Percentiles rank a stretch among this genome's conserved stretches.
These are phyloP conservation scores for Tetrapisispora fleetii DNA, from an alignment of 805 yeast genomes.

Conservation along the genomic window DNA sequence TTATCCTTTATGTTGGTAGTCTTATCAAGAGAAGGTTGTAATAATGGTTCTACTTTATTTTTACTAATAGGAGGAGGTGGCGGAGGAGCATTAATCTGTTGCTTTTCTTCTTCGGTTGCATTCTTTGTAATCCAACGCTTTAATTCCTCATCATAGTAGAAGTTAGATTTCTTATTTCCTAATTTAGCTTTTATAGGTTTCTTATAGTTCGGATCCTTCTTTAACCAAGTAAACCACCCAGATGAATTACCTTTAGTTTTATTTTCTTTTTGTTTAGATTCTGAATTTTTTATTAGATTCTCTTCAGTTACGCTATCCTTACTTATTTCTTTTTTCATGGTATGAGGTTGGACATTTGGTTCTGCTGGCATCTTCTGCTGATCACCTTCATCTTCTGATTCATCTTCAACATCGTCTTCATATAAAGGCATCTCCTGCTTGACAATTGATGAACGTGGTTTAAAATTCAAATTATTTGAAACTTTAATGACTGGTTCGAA, in stretches of 20 bases:
- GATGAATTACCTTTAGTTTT: constrained; percentile 5
- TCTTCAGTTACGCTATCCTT: constrained; percentile 3
- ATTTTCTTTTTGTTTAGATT: background rate
- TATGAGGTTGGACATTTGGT: constrained; percentile 13
- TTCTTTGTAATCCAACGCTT: constrained; percentile 79
- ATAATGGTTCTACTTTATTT: constrained; percentile 16
- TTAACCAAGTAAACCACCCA: constrained; percentile 57
- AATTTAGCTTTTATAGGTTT: constrained; percentile 76
- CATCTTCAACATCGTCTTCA: constrained; percentile 19
- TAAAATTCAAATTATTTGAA: constrained; percentile 1
- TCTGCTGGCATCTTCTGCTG: constrained; percentile 9
- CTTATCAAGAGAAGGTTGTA: background rate
- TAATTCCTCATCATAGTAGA: constrained; percentile 72
- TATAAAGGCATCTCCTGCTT: constrained; percentile 26
- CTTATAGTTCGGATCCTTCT: constrained; percentile 51
- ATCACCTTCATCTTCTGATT: constrained; percentile 18
- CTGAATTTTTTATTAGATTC: background rate
- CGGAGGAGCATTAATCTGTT: constrained; percentile 64
- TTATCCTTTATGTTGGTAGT: background rate
- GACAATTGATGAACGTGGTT: constrained; percentile 13
- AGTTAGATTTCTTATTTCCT: constrained; percentile 53
- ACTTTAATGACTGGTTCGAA: constrained; percentile 25
- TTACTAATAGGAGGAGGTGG: constrained; percentile 42
- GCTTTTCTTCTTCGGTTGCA: constrained; percentile 55
- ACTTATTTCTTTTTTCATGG: constrained; percentile 6